A percentile compares a stretch with the other conserved stretches of the same genome.
Evolutionary conservation across 495 filamentous ascomycete genomes (phyloP).

Genomic region (Antarctomyces pellizariae): DNA sequence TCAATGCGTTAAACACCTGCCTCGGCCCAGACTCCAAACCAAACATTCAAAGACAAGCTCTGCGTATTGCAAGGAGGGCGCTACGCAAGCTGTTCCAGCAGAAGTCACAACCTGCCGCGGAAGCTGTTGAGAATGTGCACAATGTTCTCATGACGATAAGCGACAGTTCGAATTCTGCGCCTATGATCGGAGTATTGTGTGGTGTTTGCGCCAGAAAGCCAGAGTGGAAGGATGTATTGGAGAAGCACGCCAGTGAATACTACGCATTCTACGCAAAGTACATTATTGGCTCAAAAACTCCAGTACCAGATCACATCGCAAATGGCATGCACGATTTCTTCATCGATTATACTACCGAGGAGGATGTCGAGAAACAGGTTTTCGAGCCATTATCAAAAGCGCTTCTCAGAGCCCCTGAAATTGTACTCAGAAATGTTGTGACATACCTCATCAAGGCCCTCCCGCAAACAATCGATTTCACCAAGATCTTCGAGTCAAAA

Average conservation of each 20-base stretch:
- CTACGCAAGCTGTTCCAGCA: conserved; percentile 48
- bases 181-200: conserved; percentile 60
- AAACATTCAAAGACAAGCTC: conserved; percentile 37
- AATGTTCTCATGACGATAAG: too few species aligned
- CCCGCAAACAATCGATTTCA: conserved; percentile 48
- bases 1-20: conserved; percentile 54
- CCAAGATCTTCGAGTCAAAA: conserved; percentile 38
- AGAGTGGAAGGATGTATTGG: conserved; percentile 30
- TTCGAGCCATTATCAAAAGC: conserved; percentile 85
- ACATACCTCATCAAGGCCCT: conserved; percentile 43
- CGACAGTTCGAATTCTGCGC: too few species aligned
- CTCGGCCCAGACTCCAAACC: conserved; percentile 33
- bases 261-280: conserved; percentile 67
- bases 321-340: conserved; percentile 68
- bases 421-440: conserved; percentile 58
- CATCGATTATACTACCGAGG: conserved; percentile 39
- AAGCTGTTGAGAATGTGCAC: too few species aligned
- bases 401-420: conserved; percentile 70
- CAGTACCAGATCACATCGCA: conserved; percentile 47
- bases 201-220: conserved; percentile 57
- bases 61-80: conserved; percentile 49
- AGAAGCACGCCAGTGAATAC: conserved; percentile 40
- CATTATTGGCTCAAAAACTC: conserved; percentile 53
- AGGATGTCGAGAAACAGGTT: conserved; percentile 53
- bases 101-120: conserved; percentile 30